Conservation (phyloP, 345 rosid species). For the Toxicodendron radicans region DNA sequence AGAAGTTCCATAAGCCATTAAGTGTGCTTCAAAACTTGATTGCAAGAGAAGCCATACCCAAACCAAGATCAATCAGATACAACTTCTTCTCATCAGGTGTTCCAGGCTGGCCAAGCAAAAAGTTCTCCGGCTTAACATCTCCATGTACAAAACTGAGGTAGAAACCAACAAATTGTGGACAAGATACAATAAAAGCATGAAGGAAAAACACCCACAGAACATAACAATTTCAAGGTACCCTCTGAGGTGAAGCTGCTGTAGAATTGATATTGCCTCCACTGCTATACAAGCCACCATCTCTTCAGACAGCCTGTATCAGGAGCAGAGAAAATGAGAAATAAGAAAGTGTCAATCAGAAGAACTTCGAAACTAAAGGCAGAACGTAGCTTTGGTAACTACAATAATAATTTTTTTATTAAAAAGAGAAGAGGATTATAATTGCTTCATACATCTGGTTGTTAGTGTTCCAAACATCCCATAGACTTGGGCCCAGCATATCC, state of each 20-base stretch:
- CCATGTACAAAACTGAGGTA: constrained; percentile 42
- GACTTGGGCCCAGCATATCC: constrained; percentile 63
- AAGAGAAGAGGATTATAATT: constrained; percentile 17
- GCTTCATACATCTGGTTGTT: constrained; percentile 40
- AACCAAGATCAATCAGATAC: constrained; percentile 44
- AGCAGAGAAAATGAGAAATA: constrained; percentile 1
- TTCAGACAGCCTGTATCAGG: constrained; percentile 42
- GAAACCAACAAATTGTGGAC: constrained; percentile 9
- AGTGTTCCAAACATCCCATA: constrained; percentile 59
- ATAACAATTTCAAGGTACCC: constrained; percentile 34
- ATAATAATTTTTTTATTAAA: constrained; percentile 1
- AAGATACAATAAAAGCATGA: not conserved
- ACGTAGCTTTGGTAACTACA: not conserved
- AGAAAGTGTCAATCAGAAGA: not conserved
- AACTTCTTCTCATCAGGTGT: constrained; percentile 37
- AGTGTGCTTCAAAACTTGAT: not conserved
- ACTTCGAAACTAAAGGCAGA: constrained; percentile 15
- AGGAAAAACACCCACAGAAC: not conserved
- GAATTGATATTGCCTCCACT: constrained; percentile 53
- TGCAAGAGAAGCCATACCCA: constrained; percentile 28
- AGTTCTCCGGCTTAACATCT: constrained; percentile 47
- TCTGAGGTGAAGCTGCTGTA: constrained; percentile 50
- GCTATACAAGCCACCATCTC: constrained; percentile 70
- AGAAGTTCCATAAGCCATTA: constrained; percentile 8
- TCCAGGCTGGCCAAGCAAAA: constrained; percentile 44